Evolutionary conservation across 2,329 filamentous ascomycete genomes (phyloP), one percentile per base, ranked within the genome.

Genomic region (Botrytis sinoallii): DNA sequence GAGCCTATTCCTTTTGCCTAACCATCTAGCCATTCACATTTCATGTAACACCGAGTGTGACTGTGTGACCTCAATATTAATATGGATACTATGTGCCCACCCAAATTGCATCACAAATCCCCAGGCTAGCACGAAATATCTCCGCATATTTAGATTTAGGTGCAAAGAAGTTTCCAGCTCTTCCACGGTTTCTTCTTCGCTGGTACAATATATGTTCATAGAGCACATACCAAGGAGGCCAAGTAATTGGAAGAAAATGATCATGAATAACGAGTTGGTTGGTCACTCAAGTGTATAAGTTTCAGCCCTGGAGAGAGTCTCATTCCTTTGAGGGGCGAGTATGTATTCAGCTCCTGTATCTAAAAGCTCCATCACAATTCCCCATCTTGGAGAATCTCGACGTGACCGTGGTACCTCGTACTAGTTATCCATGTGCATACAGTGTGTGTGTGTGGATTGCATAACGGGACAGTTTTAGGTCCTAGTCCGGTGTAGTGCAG

Each of bases 71-170:
- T 68, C 48, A 57, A 57, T 42, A 57, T 22, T 25, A 48, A 48
- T 48, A 48, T 68, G 6, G 32, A 68, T 42, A 29, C 25, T 22
- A 25, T 59, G 61, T 44, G 35, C 48, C 70, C 42, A 44, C 29
- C 22, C 38, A 66, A 67, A 60, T 46, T 35, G 63, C 63, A 67
- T 67, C 61, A 72, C 61, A 67, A 65, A 67, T 60, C 18, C 18
- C 57, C 60, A 25, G 29, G 42, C 18, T 32, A 52, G 48, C 35
- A 57, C 42, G 52, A 22, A n/a, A 57, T 68, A 20, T 52, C 46
- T 55, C 65, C 32, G 46, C 44, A 68, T 25, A 25, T 22, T 10
- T 35, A 55, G 42, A 32, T 7, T 6, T 25, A 22, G 52, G 48
- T 20, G 68, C 52, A 48, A 40, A 68, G 61, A 46, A 68, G 29